These are phyloP conservation scores for Euphorbia pulcherrima DNA, from an alignment of 345 rosid species.

Conservation along the genomic window DNA sequence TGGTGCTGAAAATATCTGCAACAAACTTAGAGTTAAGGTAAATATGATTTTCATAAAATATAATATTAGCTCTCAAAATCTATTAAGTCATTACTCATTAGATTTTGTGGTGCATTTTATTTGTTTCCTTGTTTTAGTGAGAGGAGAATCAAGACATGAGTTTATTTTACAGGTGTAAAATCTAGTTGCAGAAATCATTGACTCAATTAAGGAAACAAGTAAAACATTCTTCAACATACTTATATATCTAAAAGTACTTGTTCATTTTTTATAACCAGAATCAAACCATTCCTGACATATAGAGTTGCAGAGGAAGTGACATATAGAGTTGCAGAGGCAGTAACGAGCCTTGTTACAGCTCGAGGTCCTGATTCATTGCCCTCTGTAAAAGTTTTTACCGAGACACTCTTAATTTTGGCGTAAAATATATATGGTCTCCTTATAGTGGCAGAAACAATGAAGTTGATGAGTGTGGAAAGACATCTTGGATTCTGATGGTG, in stretches of 20 bases:
- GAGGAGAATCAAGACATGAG: slow-evolving; percentile 15
- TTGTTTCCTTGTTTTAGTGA: neutral
- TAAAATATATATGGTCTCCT: slow-evolving; percentile 15
- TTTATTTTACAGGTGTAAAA: slow-evolving; percentile 64
- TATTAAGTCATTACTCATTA: neutral
- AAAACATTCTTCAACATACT: slow-evolving; percentile 19
- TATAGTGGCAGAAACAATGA: slow-evolving; percentile 79
- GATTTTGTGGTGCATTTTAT: slow-evolving; percentile 9
- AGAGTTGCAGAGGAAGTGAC: slow-evolving; percentile 95
- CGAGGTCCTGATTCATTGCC: slow-evolving; percentile 56
- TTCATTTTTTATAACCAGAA: slow-evolving; percentile 48
- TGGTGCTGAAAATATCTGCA: slow-evolving; percentile 89
- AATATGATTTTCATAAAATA: slow-evolving; percentile 9
- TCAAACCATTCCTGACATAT: slow-evolving; percentile 75
- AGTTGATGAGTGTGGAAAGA: slow-evolving; percentile 93
- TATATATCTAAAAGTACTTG: neutral
- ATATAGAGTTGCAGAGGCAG: too few species aligned
- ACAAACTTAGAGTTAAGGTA: slow-evolving; percentile 76
- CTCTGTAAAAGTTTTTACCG: neutral
- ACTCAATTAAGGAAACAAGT: slow-evolving; percentile 93
- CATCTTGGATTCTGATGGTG: slow-evolving; percentile 87
- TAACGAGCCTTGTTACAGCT: slow-evolving; percentile 97
- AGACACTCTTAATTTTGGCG: slow-evolving; percentile 7
- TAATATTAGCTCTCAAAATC: slow-evolving; percentile 4
- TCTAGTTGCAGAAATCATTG: slow-evolving; percentile 87